Evolutionary conservation across 139 green algal species (phyloP), one percentile per base, ranked within the genome.

Genomic region (Pleodorina starrii): DNA sequence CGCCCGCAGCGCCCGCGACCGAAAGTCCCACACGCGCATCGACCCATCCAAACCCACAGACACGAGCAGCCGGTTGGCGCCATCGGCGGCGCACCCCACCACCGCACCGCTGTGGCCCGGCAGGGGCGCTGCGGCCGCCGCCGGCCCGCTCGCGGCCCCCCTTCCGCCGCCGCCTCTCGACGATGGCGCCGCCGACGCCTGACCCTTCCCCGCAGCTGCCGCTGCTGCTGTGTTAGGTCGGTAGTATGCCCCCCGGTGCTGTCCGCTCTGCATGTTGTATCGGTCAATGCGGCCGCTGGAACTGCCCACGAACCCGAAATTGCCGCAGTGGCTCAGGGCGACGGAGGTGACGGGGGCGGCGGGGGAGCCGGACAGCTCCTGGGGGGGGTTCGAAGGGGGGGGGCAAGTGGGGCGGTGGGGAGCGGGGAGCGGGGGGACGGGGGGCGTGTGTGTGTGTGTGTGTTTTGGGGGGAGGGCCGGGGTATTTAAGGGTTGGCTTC

Each of bases 221-320:
- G 14, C 38, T 1, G 25, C 44, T 38, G 25, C 23, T 12, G 38
- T 32, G 5, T 21, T 51, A 27, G 48, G 32, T n/a, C 93, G 75
- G 38, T 38, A 84, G 90, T 96, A 98, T 0, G 73, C 83, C 36
- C 97, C 96, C 27, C 97, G 88, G 92, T 98, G 96, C 40, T 97
- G 63, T 1, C 97, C 97, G 27, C 92, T 97, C 94, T 99, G 98
- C 95, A 99, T 93, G 95, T 99, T 99, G 94, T 98, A 99, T 5
- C 96, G 68, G 93, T 99, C 95, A 44, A 99, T 59, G 5, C 93
- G 94, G 0, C 98, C 98, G 1, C 35, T 57, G 5, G 51, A 71
- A 25, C 63, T 95, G 29, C 98, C 98, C 32, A 99, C 96, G 29
- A 99, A 59, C 0, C 93, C 98, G 93, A 98, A 99, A 94, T 99